Conservation (phyloP, 2,329 filamentous ascomycete species). For the Penicillium carneum region DNA sequence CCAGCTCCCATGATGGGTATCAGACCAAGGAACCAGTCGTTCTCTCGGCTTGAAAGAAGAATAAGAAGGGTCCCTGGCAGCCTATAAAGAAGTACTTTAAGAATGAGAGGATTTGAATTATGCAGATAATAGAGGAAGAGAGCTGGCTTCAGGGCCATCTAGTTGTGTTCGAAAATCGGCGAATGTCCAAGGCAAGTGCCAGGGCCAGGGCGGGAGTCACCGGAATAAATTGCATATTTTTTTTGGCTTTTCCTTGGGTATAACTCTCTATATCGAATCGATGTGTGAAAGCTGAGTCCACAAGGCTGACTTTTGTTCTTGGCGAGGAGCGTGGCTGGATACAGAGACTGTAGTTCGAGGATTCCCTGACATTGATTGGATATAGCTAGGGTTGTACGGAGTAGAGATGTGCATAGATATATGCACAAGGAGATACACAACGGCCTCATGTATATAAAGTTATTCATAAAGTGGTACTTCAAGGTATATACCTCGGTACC, state of each 20-base stretch:
- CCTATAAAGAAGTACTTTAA: not conserved
- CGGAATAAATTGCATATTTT: not conserved
- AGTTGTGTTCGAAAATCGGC: not conserved
- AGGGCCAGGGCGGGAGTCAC: not conserved
- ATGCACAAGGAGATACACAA: no score
- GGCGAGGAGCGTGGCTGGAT: not conserved
- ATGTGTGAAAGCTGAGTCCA: not conserved
- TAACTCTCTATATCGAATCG: not conserved
- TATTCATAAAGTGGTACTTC: no score
- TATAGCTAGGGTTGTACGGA: no score
- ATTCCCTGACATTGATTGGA: no score
- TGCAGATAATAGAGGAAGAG: not conserved
- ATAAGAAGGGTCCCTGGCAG: not conserved
- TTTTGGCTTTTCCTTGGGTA: not conserved
- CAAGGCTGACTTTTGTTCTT: slow-evolving; percentile 3
- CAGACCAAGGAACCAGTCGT: slow-evolving; percentile 1
- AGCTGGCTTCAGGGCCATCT: not conserved
- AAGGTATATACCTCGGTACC: no score
- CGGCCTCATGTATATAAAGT: no score
- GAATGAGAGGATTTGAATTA: not conserved
- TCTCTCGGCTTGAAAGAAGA: not conserved
- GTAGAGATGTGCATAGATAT: no score
- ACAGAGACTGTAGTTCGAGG: no score
- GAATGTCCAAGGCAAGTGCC: slow-evolving; percentile 10
- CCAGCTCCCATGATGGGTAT: slow-evolving; percentile 60